Conservation (phyloP, 352 stramenopile genomes). For the Hyaloperonospora brassicae region DNA sequence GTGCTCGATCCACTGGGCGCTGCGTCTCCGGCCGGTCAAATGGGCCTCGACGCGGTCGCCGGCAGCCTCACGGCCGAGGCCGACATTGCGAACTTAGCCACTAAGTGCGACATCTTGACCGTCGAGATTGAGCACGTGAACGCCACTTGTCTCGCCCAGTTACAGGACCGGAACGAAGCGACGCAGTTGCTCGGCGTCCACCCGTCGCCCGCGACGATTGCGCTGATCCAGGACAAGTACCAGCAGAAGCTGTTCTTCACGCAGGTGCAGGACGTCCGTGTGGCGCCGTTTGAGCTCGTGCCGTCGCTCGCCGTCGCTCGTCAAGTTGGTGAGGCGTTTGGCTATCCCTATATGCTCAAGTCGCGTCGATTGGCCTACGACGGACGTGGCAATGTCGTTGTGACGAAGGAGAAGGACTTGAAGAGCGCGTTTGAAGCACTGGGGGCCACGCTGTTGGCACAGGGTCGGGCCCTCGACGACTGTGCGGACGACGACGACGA, state of each 20-base stretch:
- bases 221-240: constrained; percentile 97
- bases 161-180: constrained; percentile 65
- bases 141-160: constrained; percentile 81
- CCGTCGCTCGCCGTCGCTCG: constrained; percentile 35
- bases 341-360: constrained; percentile 99
- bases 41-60: constrained; percentile 58
- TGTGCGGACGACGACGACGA: constrained; percentile 14
- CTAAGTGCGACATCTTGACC: constrained; percentile 90
- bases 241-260: constrained; percentile 90
- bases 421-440: constrained; percentile 76
- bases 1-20: constrained; percentile 89
- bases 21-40: constrained; percentile 61
- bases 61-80: constrained; percentile 68
- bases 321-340: constrained; percentile 49
- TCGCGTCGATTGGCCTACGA: constrained; percentile 94
- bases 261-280: constrained; percentile 33
- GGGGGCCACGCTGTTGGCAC: constrained; percentile 25
- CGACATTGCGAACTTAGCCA: constrained; percentile 63
- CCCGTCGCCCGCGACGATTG: constrained; percentile 87
- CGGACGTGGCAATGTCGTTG: constrained; percentile 93
- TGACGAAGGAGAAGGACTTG: constrained; percentile 76
- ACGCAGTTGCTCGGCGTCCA: constrained; percentile 39
- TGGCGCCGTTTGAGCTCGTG: constrained; percentile 53
- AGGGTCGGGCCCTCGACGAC: constrained; percentile 14
- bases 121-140: constrained; percentile 99